These are phyloP conservation scores for Usnea hakonensis DNA, from an alignment of 495 filamentous ascomycete genomes.

Conservation along the genomic window DNA sequence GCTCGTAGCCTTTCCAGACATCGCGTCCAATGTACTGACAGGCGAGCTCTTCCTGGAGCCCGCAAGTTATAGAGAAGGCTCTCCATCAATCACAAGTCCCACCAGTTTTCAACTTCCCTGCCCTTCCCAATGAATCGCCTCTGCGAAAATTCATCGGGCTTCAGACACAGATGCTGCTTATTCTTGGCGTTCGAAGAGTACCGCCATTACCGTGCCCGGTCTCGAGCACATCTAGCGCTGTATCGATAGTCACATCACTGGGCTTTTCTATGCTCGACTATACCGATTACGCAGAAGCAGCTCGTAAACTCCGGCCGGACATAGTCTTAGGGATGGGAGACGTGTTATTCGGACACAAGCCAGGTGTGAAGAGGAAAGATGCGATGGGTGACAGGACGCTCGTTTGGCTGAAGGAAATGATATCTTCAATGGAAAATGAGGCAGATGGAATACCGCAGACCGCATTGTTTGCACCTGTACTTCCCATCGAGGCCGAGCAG, in stretches of 20 bases:
- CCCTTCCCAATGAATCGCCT: constrained; percentile 38
- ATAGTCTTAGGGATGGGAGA: constrained; percentile 74
- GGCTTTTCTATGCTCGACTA: constrained; percentile 67
- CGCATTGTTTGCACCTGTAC: constrained; percentile 68
- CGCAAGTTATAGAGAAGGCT: constrained; percentile 68
- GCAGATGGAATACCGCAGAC: constrained; percentile 27
- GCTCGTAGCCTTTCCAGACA: neutral
- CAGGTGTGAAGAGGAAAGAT: constrained; percentile 59
- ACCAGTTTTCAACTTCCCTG: constrained; percentile 43
- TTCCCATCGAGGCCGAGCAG: constrained; percentile 64
- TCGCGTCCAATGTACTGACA: constrained; percentile 22
- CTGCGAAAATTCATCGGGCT: constrained; percentile 67
- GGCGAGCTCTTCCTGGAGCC: constrained; percentile 31
- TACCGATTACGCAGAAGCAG: constrained; percentile 56
- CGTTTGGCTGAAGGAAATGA: constrained; percentile 56
- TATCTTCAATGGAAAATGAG: constrained; percentile 30
- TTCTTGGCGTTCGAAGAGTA: constrained; percentile 73
- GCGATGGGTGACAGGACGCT: constrained; percentile 85
- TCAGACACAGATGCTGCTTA: constrained; percentile 46
- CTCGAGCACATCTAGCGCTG: constrained; percentile 61
- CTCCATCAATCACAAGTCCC: constrained; percentile 43
- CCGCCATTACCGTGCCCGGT: constrained; percentile 66
- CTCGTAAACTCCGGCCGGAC: constrained; percentile 62
- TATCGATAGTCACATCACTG: constrained; percentile 73
- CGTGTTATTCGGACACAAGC: constrained; percentile 49